Conservation (phyloP, 305 asterid genomes). For the Fraxinus xanthoxyloides region DNA sequence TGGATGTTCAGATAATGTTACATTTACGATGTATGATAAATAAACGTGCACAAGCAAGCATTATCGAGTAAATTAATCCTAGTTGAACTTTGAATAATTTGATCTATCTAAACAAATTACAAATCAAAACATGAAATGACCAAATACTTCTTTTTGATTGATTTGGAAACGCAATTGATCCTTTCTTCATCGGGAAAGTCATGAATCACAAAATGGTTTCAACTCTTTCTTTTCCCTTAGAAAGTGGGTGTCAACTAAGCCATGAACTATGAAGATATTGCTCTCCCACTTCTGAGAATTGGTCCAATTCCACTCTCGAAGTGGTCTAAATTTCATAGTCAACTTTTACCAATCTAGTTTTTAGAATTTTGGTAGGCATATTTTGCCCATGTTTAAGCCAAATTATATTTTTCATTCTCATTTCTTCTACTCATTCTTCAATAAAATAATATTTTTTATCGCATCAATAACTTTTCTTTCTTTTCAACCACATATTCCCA, state of each 20-base stretch:
- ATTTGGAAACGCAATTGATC: conserved; percentile 14
- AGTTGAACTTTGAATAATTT: not conserved
- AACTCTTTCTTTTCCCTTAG: not conserved
- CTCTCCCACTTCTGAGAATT: conserved; percentile 3
- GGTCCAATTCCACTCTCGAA: not conserved
- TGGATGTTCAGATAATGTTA: not conserved
- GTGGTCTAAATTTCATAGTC: not conserved
- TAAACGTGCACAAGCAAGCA: not conserved
- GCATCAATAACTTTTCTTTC: too few species aligned
- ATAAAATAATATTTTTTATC: too few species aligned
- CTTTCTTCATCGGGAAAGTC: conserved; percentile 2
- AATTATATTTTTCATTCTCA: too few species aligned
- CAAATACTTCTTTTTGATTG: conserved; percentile 17
- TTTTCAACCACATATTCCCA: too few species aligned
- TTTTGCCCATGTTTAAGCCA: too few species aligned
- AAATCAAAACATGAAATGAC: conserved; percentile 2
- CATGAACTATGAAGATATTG: not conserved
- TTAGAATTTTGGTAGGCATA: not conserved
- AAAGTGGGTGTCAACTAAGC: conserved; percentile 4
- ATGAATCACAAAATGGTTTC: not conserved
- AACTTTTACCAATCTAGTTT: not conserved
- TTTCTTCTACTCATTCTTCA: too few species aligned
- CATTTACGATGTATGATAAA: not conserved
- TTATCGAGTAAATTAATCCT: not conserved
- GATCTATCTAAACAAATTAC: not conserved